Conservation (phyloP, 805 yeast genomes). For the Candida railenensis region DNA sequence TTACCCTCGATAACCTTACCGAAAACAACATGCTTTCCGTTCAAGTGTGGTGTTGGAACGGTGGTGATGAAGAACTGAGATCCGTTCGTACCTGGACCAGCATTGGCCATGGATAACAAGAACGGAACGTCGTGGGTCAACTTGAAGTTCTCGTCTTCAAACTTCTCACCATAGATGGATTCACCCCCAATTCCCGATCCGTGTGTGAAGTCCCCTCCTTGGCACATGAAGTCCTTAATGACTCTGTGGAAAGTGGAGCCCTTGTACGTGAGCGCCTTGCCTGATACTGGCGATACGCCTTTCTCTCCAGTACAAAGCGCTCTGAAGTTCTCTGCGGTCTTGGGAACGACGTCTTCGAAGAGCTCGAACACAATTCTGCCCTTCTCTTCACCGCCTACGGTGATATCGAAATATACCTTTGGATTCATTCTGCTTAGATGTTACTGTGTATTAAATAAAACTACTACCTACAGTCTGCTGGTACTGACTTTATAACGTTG, state of each 20-base stretch:
- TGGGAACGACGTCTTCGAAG: constrained; percentile 72
- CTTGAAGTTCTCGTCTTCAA: constrained; percentile 87
- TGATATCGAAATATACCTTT: constrained; percentile 74
- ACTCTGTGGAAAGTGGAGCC: constrained; percentile 93
- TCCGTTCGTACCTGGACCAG: constrained; percentile 95
- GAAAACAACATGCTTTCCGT: constrained; percentile 95
- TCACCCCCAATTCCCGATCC: constrained; percentile 45
- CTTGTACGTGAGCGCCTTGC: constrained; percentile 71
- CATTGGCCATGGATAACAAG: constrained; percentile 93
- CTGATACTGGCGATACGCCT: constrained; percentile 54
- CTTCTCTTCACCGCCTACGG: constrained; percentile 63
- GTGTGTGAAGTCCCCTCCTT: constrained; percentile 78
- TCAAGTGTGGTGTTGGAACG: constrained; percentile 88
- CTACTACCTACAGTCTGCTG: background rate
- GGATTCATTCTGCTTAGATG: constrained; percentile 20
- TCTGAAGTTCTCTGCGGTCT: constrained; percentile 86
- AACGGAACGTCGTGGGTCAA: constrained; percentile 80
- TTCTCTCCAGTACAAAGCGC: constrained; percentile 88
- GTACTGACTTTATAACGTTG: background rate
- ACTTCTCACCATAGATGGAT: constrained; percentile 49
- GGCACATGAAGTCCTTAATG: constrained; percentile 86
- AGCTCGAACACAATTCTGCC: constrained; percentile 84
- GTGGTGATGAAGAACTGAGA: constrained; percentile 95
- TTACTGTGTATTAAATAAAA: background rate
- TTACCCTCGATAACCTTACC: constrained; percentile 86